Evolutionary conservation across 257 asterid species (phyloP).

Genomic region (Avicennia marina): DNA sequence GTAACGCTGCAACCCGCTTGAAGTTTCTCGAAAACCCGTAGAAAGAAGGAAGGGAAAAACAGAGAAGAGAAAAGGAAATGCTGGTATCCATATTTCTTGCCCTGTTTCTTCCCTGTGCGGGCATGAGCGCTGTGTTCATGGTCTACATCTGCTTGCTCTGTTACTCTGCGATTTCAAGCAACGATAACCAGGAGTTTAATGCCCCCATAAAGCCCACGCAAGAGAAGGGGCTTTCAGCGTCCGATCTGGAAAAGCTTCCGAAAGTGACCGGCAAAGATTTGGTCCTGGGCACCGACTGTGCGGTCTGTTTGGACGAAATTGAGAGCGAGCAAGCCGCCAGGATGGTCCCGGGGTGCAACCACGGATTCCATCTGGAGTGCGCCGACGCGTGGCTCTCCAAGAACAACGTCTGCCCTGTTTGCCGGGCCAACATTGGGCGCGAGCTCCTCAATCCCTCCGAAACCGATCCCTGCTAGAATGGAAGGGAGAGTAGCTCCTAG

Average conservation of each 20-base stretch:
- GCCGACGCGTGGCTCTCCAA: conserved; percentile 1
- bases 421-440: not conserved
- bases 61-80: too few species aligned
- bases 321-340: not conserved
- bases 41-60: too few species aligned
- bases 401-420: not conserved
- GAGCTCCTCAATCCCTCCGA: not conserved
- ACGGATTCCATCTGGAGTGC: not conserved
- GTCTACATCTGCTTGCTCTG: conserved; percentile 72
- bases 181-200: conserved; percentile 7
- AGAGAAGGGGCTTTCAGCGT: not conserved
- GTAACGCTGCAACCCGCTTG: conserved; percentile 21
- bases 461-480: not conserved
- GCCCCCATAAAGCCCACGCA: conserved; percentile 26
- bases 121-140: conserved; percentile 70
- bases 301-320: not conserved
- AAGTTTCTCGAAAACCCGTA: too few species aligned
- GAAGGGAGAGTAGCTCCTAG: not conserved
- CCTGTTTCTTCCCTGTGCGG: conserved; percentile 78
- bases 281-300: conserved; percentile 3
- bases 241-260: not conserved
- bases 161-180: conserved; percentile 43
- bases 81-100: conserved; percentile 69
- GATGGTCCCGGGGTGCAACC: conserved; percentile 1
- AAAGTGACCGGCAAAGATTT: not conserved